phyloP scores from a whole-genome alignment of 2,329 filamentous ascomycete genomes.

The Pyrenochaeta sp. region DNA sequence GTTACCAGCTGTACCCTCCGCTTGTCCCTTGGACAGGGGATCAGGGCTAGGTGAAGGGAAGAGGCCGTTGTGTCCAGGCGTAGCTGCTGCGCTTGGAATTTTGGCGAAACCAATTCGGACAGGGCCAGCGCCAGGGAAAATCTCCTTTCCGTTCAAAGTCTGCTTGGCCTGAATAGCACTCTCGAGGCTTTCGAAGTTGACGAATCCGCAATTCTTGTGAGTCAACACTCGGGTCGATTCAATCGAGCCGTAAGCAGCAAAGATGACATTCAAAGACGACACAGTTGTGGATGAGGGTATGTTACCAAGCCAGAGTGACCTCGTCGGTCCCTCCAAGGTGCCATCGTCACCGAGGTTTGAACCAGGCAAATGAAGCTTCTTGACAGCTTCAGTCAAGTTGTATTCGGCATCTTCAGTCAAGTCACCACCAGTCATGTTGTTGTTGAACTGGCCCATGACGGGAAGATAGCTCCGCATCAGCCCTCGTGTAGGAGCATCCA shows the following conservation, averaged over 20 bases:
- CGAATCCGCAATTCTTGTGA: constrained; percentile 98
- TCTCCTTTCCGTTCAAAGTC: constrained; percentile 93
- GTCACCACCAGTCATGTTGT: constrained; percentile 76
- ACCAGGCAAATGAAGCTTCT: constrained; percentile 67
- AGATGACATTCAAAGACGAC: constrained; percentile 92
- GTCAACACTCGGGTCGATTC: constrained; percentile 91
- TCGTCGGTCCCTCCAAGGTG: constrained; percentile 85
- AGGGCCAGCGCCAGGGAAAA: constrained; percentile 94
- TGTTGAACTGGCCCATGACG: constrained; percentile 63
- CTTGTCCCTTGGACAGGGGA: constrained; percentile 69
- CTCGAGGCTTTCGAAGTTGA: constrained; percentile 93
- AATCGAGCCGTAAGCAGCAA: constrained; percentile 90
- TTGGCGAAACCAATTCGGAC: constrained; percentile 98
- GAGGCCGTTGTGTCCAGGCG: constrained; percentile 85
- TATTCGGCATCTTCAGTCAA: constrained; percentile 80
- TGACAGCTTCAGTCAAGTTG: constrained; percentile 81
- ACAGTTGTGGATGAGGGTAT: constrained; percentile 97
- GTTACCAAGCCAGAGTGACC: constrained; percentile 95
- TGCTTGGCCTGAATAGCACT: constrained; percentile 89
- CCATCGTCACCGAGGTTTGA: constrained; percentile 77
- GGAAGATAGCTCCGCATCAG: constrained; percentile 76
- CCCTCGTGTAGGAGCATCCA: constrained; percentile 76
- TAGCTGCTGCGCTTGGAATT: constrained; percentile 86
- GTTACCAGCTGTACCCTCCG: constrained; percentile 44
- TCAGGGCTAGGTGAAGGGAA: constrained; percentile 92